phyloP scores from a whole-genome alignment of 352 stramenopile species.

The Discostella stelligera region DNA sequence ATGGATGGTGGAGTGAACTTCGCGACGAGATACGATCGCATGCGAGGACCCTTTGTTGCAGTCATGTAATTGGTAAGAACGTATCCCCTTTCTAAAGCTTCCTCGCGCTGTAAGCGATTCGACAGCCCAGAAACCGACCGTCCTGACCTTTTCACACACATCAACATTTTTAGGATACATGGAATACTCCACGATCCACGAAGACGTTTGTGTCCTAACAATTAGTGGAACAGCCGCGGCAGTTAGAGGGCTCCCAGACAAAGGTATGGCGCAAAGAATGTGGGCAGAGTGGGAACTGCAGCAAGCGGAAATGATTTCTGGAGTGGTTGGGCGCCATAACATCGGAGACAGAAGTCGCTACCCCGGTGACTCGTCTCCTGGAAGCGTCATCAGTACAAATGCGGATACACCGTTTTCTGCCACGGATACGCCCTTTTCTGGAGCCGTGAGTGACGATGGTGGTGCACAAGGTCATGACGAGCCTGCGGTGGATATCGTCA shows the following conservation, averaged over 20 bases:
- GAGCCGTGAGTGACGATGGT: slow-evolving; percentile 47
- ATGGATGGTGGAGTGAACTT: slow-evolving; percentile 97
- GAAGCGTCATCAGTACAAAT: slow-evolving; percentile 46
- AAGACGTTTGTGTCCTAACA: slow-evolving; percentile 95
- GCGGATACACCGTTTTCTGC: slow-evolving; percentile 27
- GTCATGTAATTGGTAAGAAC: slow-evolving; percentile 88
- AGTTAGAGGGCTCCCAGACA: slow-evolving; percentile 75
- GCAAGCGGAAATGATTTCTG: slow-evolving; percentile 38
- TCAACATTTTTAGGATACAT: slow-evolving; percentile 79
- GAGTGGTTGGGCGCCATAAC: slow-evolving; percentile 21
- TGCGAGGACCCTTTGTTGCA: slow-evolving; percentile 93
- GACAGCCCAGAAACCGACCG: no score
- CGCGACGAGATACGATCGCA: slow-evolving; percentile 96
- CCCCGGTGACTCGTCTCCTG: slow-evolving; percentile 50
- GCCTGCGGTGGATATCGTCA: slow-evolving; percentile 13
- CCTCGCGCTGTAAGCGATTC: background rate
- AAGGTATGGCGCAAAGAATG: slow-evolving; percentile 52
- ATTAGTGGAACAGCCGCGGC: slow-evolving; percentile 89
- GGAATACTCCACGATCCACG: slow-evolving; percentile 95
- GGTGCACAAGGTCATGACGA: slow-evolving; percentile 19
- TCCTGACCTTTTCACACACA: background rate
- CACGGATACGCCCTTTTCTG: slow-evolving; percentile 34
- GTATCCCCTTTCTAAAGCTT: background rate
- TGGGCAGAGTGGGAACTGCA: slow-evolving; percentile 48
- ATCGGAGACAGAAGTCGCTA: slow-evolving; percentile 10